phyloP scores from a whole-genome alignment of 139 green algal species.

The Chlorella sp. region DNA sequence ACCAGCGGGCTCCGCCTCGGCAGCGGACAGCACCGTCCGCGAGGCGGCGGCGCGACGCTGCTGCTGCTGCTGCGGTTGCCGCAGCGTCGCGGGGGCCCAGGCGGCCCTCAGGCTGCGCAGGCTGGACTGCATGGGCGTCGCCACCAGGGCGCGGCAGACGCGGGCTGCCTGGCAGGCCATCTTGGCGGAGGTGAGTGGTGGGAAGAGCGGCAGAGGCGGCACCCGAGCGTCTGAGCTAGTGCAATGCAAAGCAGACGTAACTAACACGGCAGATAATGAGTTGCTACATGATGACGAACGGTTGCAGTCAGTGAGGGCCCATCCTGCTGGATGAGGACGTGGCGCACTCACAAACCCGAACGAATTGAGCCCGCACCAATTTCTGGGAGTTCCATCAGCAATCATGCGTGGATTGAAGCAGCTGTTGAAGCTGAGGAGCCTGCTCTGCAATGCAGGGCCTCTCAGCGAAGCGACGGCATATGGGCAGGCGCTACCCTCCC shows the following conservation, averaged over 20 bases:
- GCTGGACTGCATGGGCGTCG: neutral
- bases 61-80: neutral
- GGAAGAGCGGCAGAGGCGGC: no score
- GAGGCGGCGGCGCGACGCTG: constrained; percentile 21
- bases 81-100: neutral
- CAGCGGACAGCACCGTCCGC: neutral
- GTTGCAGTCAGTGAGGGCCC: no score
- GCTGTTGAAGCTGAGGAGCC: constrained; percentile 5
- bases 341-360: neutral
- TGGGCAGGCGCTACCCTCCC: neutral
- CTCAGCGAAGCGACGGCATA: neutral
- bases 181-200: no score
- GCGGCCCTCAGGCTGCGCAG: neutral
- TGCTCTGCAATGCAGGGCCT: neutral
- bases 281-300: no score
- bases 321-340: neutral
- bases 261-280: neutral
- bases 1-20: constrained; percentile 26
- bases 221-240: no score
- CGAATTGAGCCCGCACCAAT: no score
- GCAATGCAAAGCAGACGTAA: no score
- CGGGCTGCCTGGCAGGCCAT: neutral
- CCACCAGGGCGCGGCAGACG: neutral
- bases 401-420: constrained; percentile 1
- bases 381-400: neutral